Percentiles rank a stretch among this genome's conserved stretches.
Evolutionary conservation across 2,329 filamentous ascomycete species (phyloP).

Genomic region (Talaromyces verruculosus): DNA sequence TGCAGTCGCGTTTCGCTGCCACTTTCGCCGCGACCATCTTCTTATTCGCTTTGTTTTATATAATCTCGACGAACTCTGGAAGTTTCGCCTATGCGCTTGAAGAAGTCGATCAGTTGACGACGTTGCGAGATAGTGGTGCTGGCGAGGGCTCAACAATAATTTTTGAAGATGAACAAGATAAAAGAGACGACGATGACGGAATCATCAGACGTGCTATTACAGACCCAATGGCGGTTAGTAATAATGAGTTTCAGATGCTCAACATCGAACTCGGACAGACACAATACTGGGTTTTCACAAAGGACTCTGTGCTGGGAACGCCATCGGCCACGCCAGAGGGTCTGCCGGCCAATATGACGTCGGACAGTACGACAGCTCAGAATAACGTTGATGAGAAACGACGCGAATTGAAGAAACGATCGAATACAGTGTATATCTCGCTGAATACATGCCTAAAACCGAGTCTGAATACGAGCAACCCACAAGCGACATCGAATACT

Average conservation of each 20-base stretch:
- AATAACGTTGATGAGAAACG: constrained; percentile 25
- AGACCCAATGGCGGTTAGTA: constrained; percentile 54
- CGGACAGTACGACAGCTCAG: constrained; percentile 12
- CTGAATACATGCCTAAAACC: constrained; percentile 86
- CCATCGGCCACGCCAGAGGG: constrained; percentile 37
- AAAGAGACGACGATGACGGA: constrained; percentile 43
- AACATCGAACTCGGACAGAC: constrained; percentile 65
- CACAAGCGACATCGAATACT: constrained; percentile 30
- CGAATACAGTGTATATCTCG: constrained; percentile 68
- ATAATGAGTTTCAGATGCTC: constrained; percentile 63
- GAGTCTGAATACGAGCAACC: constrained; percentile 49
- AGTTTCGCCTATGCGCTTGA: constrained; percentile 64
- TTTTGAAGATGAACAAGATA: constrained; percentile 34
- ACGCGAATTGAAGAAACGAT: constrained; percentile 24
- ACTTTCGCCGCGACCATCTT: constrained; percentile 63
- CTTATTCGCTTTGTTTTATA: constrained; percentile 60
- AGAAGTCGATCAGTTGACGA: constrained; percentile 25
- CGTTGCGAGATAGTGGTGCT: constrained; percentile 48
- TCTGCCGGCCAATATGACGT: constrained; percentile 30
- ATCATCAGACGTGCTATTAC: not conserved
- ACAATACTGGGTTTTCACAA: constrained; percentile 64
- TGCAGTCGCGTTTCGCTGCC: constrained; percentile 71
- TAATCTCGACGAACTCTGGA: constrained; percentile 58
- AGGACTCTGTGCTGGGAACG: constrained; percentile 53
- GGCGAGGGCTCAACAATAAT: not conserved